Conservation (phyloP, 2,329 filamentous ascomycete species). For the Aspergillus intermedius region DNA sequence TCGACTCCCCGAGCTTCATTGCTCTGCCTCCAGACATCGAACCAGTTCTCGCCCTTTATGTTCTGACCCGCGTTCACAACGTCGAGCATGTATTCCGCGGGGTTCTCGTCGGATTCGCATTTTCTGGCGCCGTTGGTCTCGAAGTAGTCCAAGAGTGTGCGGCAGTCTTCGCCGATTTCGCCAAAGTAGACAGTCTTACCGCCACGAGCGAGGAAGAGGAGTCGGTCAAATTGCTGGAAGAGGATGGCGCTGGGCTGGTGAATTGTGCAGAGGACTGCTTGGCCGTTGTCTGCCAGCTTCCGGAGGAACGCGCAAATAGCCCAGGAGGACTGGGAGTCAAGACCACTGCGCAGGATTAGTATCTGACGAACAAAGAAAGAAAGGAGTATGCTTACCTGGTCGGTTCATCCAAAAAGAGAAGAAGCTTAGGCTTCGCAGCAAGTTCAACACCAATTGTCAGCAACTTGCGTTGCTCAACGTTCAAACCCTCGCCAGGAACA, state of each 20-base stretch:
- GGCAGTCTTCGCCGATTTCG: slow-evolving; percentile 54
- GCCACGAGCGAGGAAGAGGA: slow-evolving; percentile 57
- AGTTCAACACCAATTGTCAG: slow-evolving; percentile 90
- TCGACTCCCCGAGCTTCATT: slow-evolving; percentile 49
- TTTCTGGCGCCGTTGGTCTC: slow-evolving; percentile 52
- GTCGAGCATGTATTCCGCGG: slow-evolving; percentile 66
- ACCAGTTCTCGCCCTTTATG: slow-evolving; percentile 48
- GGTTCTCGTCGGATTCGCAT: slow-evolving; percentile 58
- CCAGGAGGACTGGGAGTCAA: slow-evolving; percentile 88
- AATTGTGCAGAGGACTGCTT: slow-evolving; percentile 86
- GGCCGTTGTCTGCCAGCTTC: slow-evolving; percentile 77
- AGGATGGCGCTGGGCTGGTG: slow-evolving; percentile 88
- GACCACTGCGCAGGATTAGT: slow-evolving; percentile 49
- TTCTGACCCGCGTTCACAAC: slow-evolving; percentile 43
- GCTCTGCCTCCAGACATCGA: slow-evolving; percentile 54
- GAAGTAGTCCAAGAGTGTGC: slow-evolving; percentile 57
- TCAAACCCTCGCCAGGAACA: slow-evolving; percentile 69
- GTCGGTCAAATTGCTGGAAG: slow-evolving; percentile 70
- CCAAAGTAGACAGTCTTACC: slow-evolving; percentile 64
- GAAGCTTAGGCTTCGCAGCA: slow-evolving; percentile 76
- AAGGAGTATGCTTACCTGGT: slow-evolving; percentile 46
- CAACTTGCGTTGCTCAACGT: slow-evolving; percentile 59
- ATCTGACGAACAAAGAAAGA: background rate
- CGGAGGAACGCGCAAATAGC: slow-evolving; percentile 76
- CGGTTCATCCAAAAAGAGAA: slow-evolving; percentile 87